Evolutionary conservation across 2,329 filamentous ascomycete species (phyloP).

Genomic region (Laburnicola sp.): DNA sequence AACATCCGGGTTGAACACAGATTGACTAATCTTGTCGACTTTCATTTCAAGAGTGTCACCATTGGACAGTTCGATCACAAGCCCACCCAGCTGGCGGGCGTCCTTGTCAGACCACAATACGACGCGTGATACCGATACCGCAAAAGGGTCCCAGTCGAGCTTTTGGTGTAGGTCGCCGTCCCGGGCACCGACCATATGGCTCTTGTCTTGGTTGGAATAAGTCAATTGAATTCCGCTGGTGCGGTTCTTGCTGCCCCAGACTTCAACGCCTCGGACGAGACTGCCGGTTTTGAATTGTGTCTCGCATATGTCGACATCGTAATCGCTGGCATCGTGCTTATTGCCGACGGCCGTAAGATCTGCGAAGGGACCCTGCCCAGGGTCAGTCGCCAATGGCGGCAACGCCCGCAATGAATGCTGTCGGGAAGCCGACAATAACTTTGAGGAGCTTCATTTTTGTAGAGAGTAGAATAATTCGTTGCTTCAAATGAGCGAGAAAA

Average conservation of each 20-base stretch:
- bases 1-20: neutral
- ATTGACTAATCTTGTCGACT: neutral
- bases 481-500: no score
- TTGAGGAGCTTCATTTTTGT: slow-evolving; percentile 3
- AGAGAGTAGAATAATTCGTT: neutral
- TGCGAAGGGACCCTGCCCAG: slow-evolving; percentile 2
- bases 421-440: neutral
- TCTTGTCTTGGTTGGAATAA: slow-evolving; percentile 4
- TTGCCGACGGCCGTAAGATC: slow-evolving; percentile 1
- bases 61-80: slow-evolving; percentile 4
- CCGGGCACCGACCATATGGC: slow-evolving; percentile 1
- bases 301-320: slow-evolving; percentile 10
- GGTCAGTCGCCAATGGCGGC: slow-evolving; percentile 4
- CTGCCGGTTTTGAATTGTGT: neutral
- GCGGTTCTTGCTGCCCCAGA: slow-evolving; percentile 6
- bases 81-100: slow-evolving; percentile 2
- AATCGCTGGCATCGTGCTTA: slow-evolving; percentile 4
- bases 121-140: neutral
- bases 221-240: slow-evolving; percentile 4
- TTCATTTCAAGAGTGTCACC: slow-evolving; percentile 4
- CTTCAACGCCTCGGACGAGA: slow-evolving; percentile 5
- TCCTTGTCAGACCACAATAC: slow-evolving; percentile 6
- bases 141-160: slow-evolving; percentile 7
- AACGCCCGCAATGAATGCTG: neutral
- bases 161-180: slow-evolving; percentile 1